Evolutionary conservation across 352 stramenopile genomes (phyloP), one percentile per base, ranked within the genome.

Genomic region (Phytopythium montanum): DNA sequence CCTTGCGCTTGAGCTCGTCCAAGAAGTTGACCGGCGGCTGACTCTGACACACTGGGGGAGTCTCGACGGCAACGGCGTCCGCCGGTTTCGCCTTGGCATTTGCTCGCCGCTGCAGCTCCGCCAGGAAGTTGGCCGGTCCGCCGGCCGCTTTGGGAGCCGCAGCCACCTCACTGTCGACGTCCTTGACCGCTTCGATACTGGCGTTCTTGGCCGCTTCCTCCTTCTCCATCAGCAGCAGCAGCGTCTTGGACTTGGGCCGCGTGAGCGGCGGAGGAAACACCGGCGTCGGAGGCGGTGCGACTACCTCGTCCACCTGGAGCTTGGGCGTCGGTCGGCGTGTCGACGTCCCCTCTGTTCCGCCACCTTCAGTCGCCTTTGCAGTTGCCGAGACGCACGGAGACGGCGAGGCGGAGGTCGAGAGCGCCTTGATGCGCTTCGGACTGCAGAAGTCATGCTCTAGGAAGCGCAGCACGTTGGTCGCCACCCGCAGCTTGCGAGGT

Each of bases 361-460:
- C 26, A 21, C 33, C 52, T n/a, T 52, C 45, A 8, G 41, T 26
- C 9, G 51, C n/a, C 16, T 19, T 3, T 1, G 44, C 41, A 1
- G 26, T 44, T 38, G 33, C 39, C 19, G 23, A 25, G 19, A 16
- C 39, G 39, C 25, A n/a, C 39, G 39, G 39, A 46, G 39, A 46
- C 19, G 39, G 21, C 19, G 39, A 42, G 12, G 16, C 2, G 12
- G 36, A 46, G 18, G 39, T 7, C 6, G 19, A 25, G 19, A 46
- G 6, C 19, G 61, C 57, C 13, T 61, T 54, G 4, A 70, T 57
- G 5, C 73, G 73, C 16, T 65, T 69, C 0, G 70, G 68, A 23
- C 67, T 82, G 54, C 82, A 92, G 54, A 92, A 89, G 41, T 90
- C 82, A 28, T 89, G 82, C 39, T 90, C 72, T 0, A 92, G 70